These are phyloP conservation scores for Coemansia sp. DNA, from an alignment of 192 early-diverging fungal genomes.

Conservation along the genomic window DNA sequence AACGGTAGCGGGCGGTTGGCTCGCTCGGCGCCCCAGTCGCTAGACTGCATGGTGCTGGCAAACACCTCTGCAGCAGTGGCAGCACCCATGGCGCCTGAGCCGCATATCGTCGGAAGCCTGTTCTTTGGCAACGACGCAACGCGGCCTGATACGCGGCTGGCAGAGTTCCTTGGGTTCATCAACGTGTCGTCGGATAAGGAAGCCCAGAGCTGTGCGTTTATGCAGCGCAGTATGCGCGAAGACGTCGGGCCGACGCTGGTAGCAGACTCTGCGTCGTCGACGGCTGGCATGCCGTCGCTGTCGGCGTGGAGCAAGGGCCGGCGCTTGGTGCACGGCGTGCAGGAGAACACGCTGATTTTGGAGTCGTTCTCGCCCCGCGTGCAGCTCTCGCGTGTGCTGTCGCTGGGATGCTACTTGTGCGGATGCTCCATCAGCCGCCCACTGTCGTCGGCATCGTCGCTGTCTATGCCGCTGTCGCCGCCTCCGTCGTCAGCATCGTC, in stretches of 20 bases:
- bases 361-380: constrained; percentile 46
- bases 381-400: constrained; percentile 27
- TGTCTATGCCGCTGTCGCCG: constrained; percentile 1
- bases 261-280: constrained; percentile 14
- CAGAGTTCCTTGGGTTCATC: constrained; percentile 47
- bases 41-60: not conserved
- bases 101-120: constrained; percentile 35
- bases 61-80: not conserved
- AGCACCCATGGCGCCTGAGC: constrained; percentile 4
- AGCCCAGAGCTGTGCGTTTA: constrained; percentile 29
- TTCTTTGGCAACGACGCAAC: constrained; percentile 46
- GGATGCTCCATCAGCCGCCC: constrained; percentile 33
- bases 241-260: constrained; percentile 47
- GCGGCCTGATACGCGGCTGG: constrained; percentile 41
- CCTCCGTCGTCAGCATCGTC: constrained; percentile 8
- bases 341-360: constrained; percentile 42
- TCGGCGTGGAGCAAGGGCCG: constrained; percentile 44
- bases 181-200: constrained; percentile 43
- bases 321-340: constrained; percentile 39
- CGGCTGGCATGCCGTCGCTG: constrained; percentile 26
- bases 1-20: not conserved
- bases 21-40: constrained; percentile 15
- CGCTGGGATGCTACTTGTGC: constrained; percentile 48
- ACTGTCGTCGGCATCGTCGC: not conserved
- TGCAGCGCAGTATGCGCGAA: constrained; percentile 54